Evolutionary conservation across 2,329 filamentous ascomycete genomes (phyloP).

Genomic region (Neonectria sp.): DNA sequence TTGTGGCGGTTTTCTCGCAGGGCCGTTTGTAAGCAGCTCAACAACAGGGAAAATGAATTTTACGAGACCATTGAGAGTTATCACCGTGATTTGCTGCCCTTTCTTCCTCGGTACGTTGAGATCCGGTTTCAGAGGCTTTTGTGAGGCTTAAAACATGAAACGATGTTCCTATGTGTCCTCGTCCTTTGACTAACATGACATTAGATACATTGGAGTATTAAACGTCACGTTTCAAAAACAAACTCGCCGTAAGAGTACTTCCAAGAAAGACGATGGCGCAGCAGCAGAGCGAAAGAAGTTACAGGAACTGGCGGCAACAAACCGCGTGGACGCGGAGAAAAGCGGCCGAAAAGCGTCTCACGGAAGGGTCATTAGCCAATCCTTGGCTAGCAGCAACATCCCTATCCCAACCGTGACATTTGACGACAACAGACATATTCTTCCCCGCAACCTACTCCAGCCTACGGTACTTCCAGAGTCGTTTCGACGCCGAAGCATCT

Average conservation of each 20-base stretch:
- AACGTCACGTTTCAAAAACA: slow-evolving; percentile 96
- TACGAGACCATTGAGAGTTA: slow-evolving; percentile 95
- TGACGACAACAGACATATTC: slow-evolving; percentile 93
- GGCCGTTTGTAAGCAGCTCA: slow-evolving; percentile 97
- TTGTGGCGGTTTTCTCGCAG: slow-evolving; percentile 95
- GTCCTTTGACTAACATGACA: slow-evolving; percentile 27
- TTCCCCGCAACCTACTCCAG: slow-evolving; percentile 86
- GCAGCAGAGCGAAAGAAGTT: slow-evolving; percentile 55
- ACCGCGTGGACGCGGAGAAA: slow-evolving; percentile 38
- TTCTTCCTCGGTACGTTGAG: slow-evolving; percentile 82
- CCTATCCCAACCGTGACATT: slow-evolving; percentile 92
- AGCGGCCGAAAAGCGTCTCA: slow-evolving; percentile 37
- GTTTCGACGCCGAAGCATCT: slow-evolving; percentile 53
- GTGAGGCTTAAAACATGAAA: neutral
- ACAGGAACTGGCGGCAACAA: slow-evolving; percentile 47
- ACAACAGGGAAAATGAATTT: slow-evolving; percentile 98
- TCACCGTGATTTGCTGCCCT: slow-evolving; percentile 90
- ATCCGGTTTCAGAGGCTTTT: slow-evolving; percentile 18
- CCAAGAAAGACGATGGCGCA: slow-evolving; percentile 64
- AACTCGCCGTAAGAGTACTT: slow-evolving; percentile 74
- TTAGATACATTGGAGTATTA: slow-evolving; percentile 94
- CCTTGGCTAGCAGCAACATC: slow-evolving; percentile 74
- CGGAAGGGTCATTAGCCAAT: slow-evolving; percentile 76
- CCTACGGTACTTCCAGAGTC: slow-evolving; percentile 61
- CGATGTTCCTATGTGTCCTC: neutral